phyloP scores from a whole-genome alignment of 257 asterid genomes.

The Verbena officinalis region DNA sequence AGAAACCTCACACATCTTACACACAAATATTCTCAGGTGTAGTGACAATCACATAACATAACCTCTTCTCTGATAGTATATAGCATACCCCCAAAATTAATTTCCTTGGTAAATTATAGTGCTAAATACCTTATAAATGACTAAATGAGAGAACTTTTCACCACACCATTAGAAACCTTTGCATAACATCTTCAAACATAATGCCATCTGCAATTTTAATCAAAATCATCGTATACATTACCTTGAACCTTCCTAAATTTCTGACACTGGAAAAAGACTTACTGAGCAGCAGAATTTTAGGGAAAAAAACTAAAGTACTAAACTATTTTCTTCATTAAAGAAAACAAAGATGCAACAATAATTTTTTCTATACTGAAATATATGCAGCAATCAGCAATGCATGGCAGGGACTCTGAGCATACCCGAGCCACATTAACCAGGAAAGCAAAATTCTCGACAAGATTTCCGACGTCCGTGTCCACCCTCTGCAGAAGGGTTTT shows the following conservation, averaged over 20 bases:
- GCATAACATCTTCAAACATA: no score
- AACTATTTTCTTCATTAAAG: no score
- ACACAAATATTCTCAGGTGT: background rate
- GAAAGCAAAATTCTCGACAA: slow-evolving; percentile 79
- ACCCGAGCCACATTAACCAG: slow-evolving; percentile 85
- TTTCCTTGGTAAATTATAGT: no score
- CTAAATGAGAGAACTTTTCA: no score
- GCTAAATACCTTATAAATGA: no score
- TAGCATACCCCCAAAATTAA: background rate
- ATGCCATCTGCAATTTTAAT: background rate
- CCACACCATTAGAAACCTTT: no score
- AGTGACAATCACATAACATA: slow-evolving; percentile 12
- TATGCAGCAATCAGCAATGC: background rate
- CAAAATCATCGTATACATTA: no score
- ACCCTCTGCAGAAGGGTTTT: slow-evolving; percentile 76
- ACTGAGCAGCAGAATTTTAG: background rate
- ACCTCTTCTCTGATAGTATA: slow-evolving; percentile 14
- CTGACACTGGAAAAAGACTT: no score
- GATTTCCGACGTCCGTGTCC: slow-evolving; percentile 77
- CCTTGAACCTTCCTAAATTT: no score
- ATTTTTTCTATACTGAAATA: background rate
- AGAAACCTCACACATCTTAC: background rate
- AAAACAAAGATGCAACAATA: background rate
- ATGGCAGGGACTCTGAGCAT: slow-evolving; percentile 14
- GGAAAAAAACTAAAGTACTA: background rate